Percentiles rank a stretch among this genome's conserved stretches.
phyloP scores from a whole-genome alignment of 1,284 basidiomycete species.

The Athelia sp. region DNA sequence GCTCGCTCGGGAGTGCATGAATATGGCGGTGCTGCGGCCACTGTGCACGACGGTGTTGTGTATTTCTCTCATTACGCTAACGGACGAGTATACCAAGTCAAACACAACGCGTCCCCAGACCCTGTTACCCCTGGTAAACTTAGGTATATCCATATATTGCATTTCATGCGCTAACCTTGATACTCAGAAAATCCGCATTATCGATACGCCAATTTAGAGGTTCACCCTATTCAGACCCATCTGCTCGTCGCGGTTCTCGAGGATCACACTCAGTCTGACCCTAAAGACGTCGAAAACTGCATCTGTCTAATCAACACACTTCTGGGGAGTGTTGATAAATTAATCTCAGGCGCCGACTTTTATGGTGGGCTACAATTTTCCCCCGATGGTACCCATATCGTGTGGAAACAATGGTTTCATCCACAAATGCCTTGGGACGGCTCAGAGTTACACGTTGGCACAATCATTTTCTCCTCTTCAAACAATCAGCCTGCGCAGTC shows the following conservation, averaged over 20 bases:
- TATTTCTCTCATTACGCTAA: conserved; percentile 57
- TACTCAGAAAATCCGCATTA: conserved; percentile 45
- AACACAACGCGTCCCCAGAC: conserved; percentile 33
- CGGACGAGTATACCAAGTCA: conserved; percentile 41
- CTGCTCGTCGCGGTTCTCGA: conserved; percentile 57
- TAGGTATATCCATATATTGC: conserved; percentile 1
- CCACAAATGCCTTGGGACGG: conserved; percentile 86
- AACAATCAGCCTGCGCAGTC: conserved; percentile 16
- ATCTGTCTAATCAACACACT: conserved; percentile 51
- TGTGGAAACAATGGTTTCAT: conserved; percentile 71
- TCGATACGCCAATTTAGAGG: conserved; percentile 53
- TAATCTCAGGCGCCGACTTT: conserved; percentile 52
- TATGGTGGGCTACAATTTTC: conserved; percentile 62
- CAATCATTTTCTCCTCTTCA: conserved; percentile 30
- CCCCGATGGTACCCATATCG: conserved; percentile 58
- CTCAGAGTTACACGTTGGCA: conserved; percentile 52
- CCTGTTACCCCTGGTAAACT: conserved; percentile 58
- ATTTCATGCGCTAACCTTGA: conserved; percentile 1
- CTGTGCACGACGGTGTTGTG: conserved; percentile 39
- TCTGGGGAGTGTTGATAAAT: conserved; percentile 32
- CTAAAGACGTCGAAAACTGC: conserved; percentile 49
- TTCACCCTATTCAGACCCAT: conserved; percentile 39
- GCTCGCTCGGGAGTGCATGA: conserved; percentile 56
- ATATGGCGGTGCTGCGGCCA: conserved; percentile 50
- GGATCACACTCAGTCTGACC: conserved; percentile 60